Evolutionary conservation across 2,329 filamentous ascomycete species (phyloP).

Genomic region (Aspergillus candidus): DNA sequence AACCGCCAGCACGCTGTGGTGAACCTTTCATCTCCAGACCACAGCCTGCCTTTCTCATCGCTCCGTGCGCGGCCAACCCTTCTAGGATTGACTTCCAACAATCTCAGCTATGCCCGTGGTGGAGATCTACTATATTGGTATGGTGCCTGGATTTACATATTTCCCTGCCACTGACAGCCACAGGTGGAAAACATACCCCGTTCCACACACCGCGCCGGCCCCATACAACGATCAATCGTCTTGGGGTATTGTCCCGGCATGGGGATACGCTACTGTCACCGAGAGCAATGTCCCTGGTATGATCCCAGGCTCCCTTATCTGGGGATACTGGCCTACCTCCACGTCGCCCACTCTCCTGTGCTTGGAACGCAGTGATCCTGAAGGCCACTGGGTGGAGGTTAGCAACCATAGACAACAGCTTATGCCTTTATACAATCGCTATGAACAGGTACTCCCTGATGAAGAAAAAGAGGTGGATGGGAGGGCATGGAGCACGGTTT

Average conservation of each 20-base stretch:
- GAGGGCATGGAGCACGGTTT: constrained; percentile 19
- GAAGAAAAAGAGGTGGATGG: background rate
- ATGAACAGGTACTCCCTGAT: constrained; percentile 15
- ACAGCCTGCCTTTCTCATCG: constrained; percentile 5
- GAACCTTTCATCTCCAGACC: no score
- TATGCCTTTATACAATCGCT: constrained; percentile 44
- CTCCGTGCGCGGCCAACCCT: constrained; percentile 9
- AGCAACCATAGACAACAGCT: constrained; percentile 32
- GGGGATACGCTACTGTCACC: constrained; percentile 43
- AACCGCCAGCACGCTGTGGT: no score
- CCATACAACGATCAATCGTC: constrained; percentile 27
- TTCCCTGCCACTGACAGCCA: background rate
- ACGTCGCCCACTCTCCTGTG: constrained; percentile 28
- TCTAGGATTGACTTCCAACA: constrained; percentile 11
- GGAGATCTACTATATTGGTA: constrained; percentile 8
- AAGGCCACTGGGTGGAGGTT: constrained; percentile 32
- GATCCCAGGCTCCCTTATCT: constrained; percentile 31
- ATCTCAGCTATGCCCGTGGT: constrained; percentile 14
- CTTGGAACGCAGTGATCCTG: constrained; percentile 19
- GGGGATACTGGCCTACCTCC: constrained; percentile 41
- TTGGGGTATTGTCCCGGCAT: constrained; percentile 45
- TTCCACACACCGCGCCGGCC: constrained; percentile 26
- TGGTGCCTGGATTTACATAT: background rate
- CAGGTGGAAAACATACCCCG: constrained; percentile 41
- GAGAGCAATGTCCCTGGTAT: constrained; percentile 35